A percentile compares a stretch with the other conserved stretches of the same genome.
phyloP scores from a whole-genome alignment of 495 filamentous ascomycete species.

The Penicillium silybi region DNA sequence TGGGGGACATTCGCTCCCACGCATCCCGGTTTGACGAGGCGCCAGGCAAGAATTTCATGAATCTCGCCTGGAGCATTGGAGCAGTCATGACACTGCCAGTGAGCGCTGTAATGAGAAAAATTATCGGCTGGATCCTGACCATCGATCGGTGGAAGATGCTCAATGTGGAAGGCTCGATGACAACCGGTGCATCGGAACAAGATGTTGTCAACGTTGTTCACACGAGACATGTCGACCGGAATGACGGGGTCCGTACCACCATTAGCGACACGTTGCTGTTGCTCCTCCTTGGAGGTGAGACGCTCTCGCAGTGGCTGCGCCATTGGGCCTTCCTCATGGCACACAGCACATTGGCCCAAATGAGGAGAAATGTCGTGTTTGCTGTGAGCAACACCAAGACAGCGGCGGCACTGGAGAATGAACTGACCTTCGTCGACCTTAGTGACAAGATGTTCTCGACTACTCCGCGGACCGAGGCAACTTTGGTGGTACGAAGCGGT shows the following conservation, averaged over 20 bases:
- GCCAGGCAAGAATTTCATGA: constrained; percentile 78
- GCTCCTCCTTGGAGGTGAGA: constrained; percentile 73
- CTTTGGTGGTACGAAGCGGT: constrained; percentile 72
- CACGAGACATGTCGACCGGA: constrained; percentile 50
- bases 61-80: constrained; percentile 54
- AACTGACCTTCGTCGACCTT: constrained; percentile 75
- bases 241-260: constrained; percentile 72
- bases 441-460: constrained; percentile 88
- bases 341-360: constrained; percentile 65
- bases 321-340: constrained; percentile 56
- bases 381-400: constrained; percentile 59
- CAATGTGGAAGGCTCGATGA: constrained; percentile 74
- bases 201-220: constrained; percentile 73
- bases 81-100: constrained; percentile 78
- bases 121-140: constrained; percentile 34
- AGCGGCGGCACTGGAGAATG: constrained; percentile 86
- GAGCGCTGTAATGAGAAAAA: constrained; percentile 57
- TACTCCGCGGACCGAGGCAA: constrained; percentile 71
- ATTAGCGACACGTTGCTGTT: constrained; percentile 73
- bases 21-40: constrained; percentile 53
- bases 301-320: constrained; percentile 66
- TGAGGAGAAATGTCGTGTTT: constrained; percentile 68
- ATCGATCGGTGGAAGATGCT: constrained; percentile 55
- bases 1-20: constrained; percentile 39
- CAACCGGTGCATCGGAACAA: constrained; percentile 80